Evolutionary conservation across 2,329 filamentous ascomycete species (phyloP).

Genomic region (Xylogone sp.): DNA sequence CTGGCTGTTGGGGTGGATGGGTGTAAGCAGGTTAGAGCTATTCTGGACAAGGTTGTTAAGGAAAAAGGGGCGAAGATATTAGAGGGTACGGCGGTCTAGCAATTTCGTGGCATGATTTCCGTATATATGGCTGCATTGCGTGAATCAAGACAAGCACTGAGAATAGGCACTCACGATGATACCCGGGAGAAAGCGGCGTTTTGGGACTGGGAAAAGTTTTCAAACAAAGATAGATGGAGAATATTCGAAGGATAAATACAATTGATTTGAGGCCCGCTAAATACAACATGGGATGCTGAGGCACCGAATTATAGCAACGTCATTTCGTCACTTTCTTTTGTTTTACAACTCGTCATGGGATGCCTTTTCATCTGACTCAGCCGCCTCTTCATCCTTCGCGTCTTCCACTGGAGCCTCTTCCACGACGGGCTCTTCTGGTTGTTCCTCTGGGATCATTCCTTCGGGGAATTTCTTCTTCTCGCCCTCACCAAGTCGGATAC

Average conservation of each 20-base stretch:
- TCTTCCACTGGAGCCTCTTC: conserved; percentile 32
- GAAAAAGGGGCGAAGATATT: conserved; percentile 65
- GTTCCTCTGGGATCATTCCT: conserved; percentile 46
- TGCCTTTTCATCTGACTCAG: conserved; percentile 8
- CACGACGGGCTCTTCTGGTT: conserved; percentile 30
- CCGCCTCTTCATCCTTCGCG: conserved; percentile 9
- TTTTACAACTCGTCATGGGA: conserved; percentile 5
- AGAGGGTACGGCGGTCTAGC: conserved; percentile 48
- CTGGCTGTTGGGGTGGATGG: conserved; percentile 88
- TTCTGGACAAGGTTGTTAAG: conserved; percentile 77
- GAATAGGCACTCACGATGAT: conserved; percentile 14
- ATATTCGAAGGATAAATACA: background rate
- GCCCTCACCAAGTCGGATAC: conserved; percentile 85
- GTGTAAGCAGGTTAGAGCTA: conserved; percentile 77
- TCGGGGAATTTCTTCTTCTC: conserved; percentile 71
- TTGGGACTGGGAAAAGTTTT: conserved; percentile 10
- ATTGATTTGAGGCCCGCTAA: background rate
- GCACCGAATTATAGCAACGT: background rate
- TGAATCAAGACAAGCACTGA: conserved; percentile 1
- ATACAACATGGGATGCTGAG: background rate
- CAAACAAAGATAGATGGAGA: background rate
- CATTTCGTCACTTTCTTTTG: too few relatives aligned
- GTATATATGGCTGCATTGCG: background rate
- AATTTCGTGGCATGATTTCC: too few relatives aligned
- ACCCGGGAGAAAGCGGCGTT: conserved; percentile 15